Conservation (phyloP, 495 filamentous ascomycete species). For the Cercophora scortea region DNA sequence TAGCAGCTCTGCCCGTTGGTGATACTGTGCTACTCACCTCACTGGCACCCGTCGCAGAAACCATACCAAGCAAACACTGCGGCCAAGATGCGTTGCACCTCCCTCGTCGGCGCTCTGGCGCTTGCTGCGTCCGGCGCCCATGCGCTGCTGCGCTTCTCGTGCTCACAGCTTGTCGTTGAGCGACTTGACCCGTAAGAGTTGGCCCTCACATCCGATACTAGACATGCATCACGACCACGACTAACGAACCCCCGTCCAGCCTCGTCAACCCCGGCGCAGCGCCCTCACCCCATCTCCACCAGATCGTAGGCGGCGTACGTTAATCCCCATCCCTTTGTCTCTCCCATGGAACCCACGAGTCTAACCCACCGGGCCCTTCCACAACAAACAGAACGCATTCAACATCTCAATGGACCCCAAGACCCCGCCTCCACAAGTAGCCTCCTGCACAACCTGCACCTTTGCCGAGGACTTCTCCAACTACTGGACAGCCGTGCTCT, state of each 20-base stretch:
- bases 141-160: slow-evolving; percentile 54
- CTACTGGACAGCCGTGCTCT: slow-evolving; percentile 37
- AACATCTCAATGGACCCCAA: slow-evolving; percentile 30
- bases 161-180: slow-evolving; percentile 9
- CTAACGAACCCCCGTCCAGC: not conserved
- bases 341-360: not conserved
- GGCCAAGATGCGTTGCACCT: not conserved
- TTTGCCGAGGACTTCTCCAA: slow-evolving; percentile 15
- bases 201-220: not conserved
- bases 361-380: not conserved
- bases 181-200: slow-evolving; percentile 8
- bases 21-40: not conserved
- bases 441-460: slow-evolving; percentile 17
- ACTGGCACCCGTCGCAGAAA: not conserved
- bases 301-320: slow-evolving; percentile 18
- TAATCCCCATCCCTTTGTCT: not conserved
- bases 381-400: slow-evolving; percentile 35
- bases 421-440: slow-evolving; percentile 25
- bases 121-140: not conserved
- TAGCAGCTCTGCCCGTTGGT: not conserved
- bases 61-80: not conserved
- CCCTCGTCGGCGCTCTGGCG: not conserved
- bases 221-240: no score
- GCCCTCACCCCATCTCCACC: slow-evolving; percentile 20
- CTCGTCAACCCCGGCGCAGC: slow-evolving; percentile 17